A percentile compares a stretch with the other conserved stretches of the same genome.
phyloP scores from a whole-genome alignment of 805 yeast genomes.

The Suhomyces sp. region DNA sequence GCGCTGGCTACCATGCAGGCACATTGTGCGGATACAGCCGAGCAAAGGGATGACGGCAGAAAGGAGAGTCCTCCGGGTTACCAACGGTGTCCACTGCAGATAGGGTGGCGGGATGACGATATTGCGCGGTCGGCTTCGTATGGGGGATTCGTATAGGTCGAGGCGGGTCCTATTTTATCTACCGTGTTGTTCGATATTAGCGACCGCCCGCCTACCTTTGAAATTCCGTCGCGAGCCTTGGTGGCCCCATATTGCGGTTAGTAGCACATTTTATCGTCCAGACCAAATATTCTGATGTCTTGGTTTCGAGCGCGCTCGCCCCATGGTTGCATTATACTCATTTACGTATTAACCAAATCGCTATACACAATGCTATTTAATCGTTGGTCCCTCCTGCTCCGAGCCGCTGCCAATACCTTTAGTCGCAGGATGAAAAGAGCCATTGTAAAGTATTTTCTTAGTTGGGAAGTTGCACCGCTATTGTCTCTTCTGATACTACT shows the following conservation, averaged over 20 bases:
- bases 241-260: background rate
- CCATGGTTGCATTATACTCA: background rate
- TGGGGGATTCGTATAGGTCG: too few relatives aligned
- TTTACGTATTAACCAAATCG: background rate
- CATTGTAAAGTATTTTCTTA: background rate
- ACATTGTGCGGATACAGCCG: background rate
- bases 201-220: background rate
- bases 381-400: background rate
- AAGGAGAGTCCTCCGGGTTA: background rate
- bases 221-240: background rate
- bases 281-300: background rate
- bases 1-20: background rate
- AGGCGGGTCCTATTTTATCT: background rate
- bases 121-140: too few relatives aligned
- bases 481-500: background rate
- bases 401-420: background rate
- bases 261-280: background rate
- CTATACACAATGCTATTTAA: background rate
- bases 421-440: background rate
- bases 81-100: background rate
- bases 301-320: background rate
- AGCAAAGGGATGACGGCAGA: background rate
- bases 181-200: background rate
- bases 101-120: too few relatives aligned
- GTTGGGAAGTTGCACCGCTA: background rate